Base-by-base conservation (phyloP, 2,329 filamentous ascomycete genomes). In the Sphaerulina vaccinii region DNA sequence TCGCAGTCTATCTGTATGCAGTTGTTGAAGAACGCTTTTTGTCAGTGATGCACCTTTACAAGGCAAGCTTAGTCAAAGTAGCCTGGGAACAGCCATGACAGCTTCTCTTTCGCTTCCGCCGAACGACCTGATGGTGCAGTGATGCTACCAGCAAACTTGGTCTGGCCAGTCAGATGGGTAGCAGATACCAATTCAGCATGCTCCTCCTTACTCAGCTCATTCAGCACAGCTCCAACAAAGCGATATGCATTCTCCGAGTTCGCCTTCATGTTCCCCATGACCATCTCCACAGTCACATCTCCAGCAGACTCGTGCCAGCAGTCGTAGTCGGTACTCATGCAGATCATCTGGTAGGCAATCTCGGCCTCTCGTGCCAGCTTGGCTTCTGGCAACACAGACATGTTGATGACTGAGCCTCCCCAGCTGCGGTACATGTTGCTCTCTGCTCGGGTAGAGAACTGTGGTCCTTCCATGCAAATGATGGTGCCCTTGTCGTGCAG, bases 321-420 rank as follows among this genome's bases (percentile, higher is more conserved):
- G 77, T 99, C 93, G 72, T 99, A 99, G 77, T 99, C 93, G 22
- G 93, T 99, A 27, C 90, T 89, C 93, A 99, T 99, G 79, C 92
- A 96, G 67, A 99, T 95, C 82, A 96, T 95, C 76, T 95, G 90
- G 73, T 97, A 97, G 29, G 87, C 87, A 63, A 99, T 87, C 77
- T 99, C 93, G 19, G 93, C 93, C 76, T 99, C 93, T 48, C 89
- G 85, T 8, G 93, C 93, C 16, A 99, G 84, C 79, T 99, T 99
- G 43, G 92, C 88, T 75, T 99, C 93, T 16, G 93, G 93, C 13
- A 99, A 80, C 11, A 86, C 87, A 38, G 89, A 95, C 93, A 99
- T 99, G 81, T 97, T 97, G 79, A 99, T 97, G 47, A 97, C 88
- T 60, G 83, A 87, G 62, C 91, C 92, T 64, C 92, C 92, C 88